These are phyloP conservation scores for Septoria petroselini DNA, from an alignment of 2,329 filamentous ascomycete species.

Conservation along the genomic window DNA sequence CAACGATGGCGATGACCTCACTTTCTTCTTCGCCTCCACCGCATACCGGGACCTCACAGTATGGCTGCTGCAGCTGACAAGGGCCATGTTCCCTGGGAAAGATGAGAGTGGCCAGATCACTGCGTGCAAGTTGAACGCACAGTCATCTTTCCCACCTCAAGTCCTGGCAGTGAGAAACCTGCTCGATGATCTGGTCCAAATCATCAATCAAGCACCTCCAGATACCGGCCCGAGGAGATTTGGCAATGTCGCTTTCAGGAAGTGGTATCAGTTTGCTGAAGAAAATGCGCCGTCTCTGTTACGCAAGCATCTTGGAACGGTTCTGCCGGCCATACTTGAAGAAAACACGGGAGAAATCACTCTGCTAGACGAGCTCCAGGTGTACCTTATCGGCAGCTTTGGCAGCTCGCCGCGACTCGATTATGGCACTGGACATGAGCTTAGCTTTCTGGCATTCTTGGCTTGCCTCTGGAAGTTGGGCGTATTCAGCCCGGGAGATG, in stretches of 20 bases:
- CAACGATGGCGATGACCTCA: constrained; percentile 77
- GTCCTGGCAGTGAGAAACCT: constrained; percentile 65
- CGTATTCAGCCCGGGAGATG: constrained; percentile 66
- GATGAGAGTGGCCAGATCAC: constrained; percentile 35
- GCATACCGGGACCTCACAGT: constrained; percentile 84
- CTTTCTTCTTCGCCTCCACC: constrained; percentile 71
- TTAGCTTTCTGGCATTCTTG: constrained; percentile 91
- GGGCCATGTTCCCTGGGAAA: constrained; percentile 73
- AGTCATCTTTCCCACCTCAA: constrained; percentile 46
- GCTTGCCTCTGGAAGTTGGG: constrained; percentile 88
- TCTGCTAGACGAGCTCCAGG: constrained; percentile 59
- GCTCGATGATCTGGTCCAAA: constrained; percentile 59
- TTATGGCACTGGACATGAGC: constrained; percentile 93
- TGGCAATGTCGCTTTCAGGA: constrained; percentile 86
- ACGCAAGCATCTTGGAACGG: constrained; percentile 18
- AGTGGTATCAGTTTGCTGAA: constrained; percentile 71
- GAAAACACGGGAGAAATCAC: constrained; percentile 37
- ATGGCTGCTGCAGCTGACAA: constrained; percentile 87
- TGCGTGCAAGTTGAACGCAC: constrained; percentile 46
- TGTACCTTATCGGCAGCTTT: constrained; percentile 81
- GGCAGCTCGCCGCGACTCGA: constrained; percentile 86
- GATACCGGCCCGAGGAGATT: constrained; percentile 84
- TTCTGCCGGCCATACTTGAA: constrained; percentile 37
- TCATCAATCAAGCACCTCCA: constrained; percentile 77
- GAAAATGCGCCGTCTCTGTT: constrained; percentile 54